phyloP scores from a whole-genome alignment of 1,139 yeast species.

The Suhomyces atakaporum region DNA sequence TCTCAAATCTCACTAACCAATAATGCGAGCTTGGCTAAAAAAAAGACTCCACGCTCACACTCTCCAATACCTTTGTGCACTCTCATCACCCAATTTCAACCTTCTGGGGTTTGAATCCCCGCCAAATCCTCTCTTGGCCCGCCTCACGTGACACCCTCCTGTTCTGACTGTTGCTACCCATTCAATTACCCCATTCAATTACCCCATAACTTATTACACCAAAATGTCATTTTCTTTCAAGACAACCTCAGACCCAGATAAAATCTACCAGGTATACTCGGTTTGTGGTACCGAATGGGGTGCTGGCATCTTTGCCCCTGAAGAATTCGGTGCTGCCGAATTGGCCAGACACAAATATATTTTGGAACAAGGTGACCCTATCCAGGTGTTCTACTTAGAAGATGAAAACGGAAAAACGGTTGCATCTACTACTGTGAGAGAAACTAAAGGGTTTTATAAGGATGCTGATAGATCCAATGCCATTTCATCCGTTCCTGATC shows the following conservation, averaged over 20 bases:
- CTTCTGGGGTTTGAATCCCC: too few species aligned
- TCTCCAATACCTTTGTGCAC: too few species aligned
- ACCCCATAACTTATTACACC: background rate
- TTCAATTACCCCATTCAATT: background rate
- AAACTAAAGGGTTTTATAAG: slow-evolving; percentile 32
- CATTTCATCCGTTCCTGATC: slow-evolving; percentile 36
- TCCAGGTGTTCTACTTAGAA: slow-evolving; percentile 31
- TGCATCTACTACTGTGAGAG: slow-evolving; percentile 30
- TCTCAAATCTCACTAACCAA: too few species aligned
- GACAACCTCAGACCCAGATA: slow-evolving; percentile 30
- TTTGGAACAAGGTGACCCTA: slow-evolving; percentile 16
- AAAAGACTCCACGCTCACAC: too few species aligned
- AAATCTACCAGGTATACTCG: slow-evolving; percentile 28
- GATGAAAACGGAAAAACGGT: slow-evolving; percentile 30
- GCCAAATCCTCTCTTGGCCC: too few species aligned
- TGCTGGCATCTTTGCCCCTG: slow-evolving; percentile 23
- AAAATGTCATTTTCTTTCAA: slow-evolving; percentile 16
- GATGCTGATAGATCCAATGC: slow-evolving; percentile 32
- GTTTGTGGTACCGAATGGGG: slow-evolving; percentile 36
- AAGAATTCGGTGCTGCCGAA: slow-evolving; percentile 29
- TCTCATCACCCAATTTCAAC: too few species aligned
- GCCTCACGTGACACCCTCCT: too few species aligned
- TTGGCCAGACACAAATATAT: slow-evolving; percentile 19
- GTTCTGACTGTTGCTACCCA: background rate
- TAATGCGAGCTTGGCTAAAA: too few species aligned